Conservation (phyloP, 495 filamentous ascomycete species). For the Opeltia flavorubescens region DNA sequence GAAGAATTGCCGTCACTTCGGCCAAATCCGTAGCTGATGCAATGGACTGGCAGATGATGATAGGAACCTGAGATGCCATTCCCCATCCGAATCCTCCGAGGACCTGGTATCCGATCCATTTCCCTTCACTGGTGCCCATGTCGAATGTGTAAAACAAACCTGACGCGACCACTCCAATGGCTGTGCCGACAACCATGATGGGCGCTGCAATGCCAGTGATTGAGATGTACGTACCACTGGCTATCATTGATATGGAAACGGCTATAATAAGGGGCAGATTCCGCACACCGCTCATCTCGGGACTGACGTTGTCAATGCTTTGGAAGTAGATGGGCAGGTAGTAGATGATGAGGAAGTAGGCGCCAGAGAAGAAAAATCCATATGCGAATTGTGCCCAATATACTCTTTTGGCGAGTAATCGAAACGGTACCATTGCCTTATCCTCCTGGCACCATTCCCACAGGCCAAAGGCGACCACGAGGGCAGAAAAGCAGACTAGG, state of each 20-base stretch:
- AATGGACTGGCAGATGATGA: slow-evolving; percentile 22
- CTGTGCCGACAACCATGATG: slow-evolving; percentile 31
- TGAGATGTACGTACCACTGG: slow-evolving; percentile 37
- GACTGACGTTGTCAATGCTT: slow-evolving; percentile 27
- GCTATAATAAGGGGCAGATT: slow-evolving; percentile 51
- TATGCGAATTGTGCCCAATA: slow-evolving; percentile 14
- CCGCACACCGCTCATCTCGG: slow-evolving; percentile 41
- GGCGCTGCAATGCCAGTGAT: slow-evolving; percentile 47
- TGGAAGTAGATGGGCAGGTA: slow-evolving; percentile 56
- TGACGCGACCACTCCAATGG: slow-evolving; percentile 36
- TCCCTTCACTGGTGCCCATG: slow-evolving; percentile 25
- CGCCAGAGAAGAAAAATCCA: slow-evolving; percentile 26
- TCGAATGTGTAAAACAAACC: slow-evolving; percentile 43
- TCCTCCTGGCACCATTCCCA: slow-evolving; percentile 19
- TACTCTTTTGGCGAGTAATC: slow-evolving; percentile 14
- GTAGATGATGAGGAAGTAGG: slow-evolving; percentile 36
- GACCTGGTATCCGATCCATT: slow-evolving; percentile 48
- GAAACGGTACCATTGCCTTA: slow-evolving; percentile 14
- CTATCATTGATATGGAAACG: slow-evolving; percentile 20
- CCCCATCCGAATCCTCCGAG: slow-evolving; percentile 46
- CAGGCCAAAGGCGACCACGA: slow-evolving; percentile 16
- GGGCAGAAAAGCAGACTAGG: slow-evolving; percentile 22
- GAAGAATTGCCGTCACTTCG: slow-evolving; percentile 19
- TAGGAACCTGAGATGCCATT: slow-evolving; percentile 26
- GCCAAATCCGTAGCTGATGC: slow-evolving; percentile 38